phyloP scores from a whole-genome alignment of 148 eudicot species.

The Arbutus unedo region DNA sequence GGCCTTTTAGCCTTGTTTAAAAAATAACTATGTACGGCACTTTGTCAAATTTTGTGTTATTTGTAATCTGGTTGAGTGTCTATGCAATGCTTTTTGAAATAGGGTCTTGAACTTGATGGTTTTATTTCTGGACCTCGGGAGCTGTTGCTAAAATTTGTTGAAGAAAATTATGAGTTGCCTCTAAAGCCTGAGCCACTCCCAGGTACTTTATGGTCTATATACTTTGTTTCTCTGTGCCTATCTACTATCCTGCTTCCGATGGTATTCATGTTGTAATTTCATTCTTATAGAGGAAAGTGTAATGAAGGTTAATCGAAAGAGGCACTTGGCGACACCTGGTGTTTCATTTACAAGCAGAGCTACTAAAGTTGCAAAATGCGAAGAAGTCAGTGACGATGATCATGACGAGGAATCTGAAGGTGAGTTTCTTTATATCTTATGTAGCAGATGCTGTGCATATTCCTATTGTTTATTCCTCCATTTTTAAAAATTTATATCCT shows the following conservation, averaged over 20 bases:
- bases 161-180: constrained; percentile 91
- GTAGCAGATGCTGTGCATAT: not conserved
- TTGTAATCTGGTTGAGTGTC: not conserved
- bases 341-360: constrained; percentile 80
- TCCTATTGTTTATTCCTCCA: not conserved
- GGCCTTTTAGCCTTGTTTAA: constrained; percentile 4
- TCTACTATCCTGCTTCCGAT: not conserved
- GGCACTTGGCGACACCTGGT: constrained; percentile 60
- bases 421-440: constrained; percentile 32
- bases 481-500: not conserved
- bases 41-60: not conserved
- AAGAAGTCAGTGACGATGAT: constrained; percentile 67
- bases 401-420: constrained; percentile 67
- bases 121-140: constrained; percentile 98
- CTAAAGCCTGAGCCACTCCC: constrained; percentile 72
- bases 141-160: constrained; percentile 89
- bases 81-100: constrained; percentile 5
- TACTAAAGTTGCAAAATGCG: constrained; percentile 81
- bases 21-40: not conserved
- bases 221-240: constrained; percentile 14
- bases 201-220: constrained; percentile 37
- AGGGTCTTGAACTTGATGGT: constrained; percentile 96
- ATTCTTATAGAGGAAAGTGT: constrained; percentile 58
- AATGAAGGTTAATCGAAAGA: constrained; percentile 66
- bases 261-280: not conserved